Percentiles rank a stretch among this genome's conserved stretches.
Conservation (phyloP, 768 basidiomycete species). For the Rhodotorula babjevae region DNA sequence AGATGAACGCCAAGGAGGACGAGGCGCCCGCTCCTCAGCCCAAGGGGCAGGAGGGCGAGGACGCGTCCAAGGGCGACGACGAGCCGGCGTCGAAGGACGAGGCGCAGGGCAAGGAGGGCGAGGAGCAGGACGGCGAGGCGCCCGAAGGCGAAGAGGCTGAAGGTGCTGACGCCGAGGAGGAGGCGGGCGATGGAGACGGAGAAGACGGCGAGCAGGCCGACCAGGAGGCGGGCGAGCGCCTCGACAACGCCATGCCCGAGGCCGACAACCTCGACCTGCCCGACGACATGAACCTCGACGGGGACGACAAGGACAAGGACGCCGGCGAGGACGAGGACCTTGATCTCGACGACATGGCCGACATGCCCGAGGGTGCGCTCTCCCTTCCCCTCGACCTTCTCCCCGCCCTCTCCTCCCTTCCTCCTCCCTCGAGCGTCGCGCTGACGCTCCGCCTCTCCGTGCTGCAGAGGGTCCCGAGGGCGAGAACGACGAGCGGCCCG, state of each 20-base stretch:
- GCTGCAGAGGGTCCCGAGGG: conserved; percentile 44
- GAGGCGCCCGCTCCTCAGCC: conserved; percentile 49
- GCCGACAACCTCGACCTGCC: conserved; percentile 82
- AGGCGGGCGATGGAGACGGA: conserved; percentile 26
- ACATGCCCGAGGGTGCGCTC: conserved; percentile 38
- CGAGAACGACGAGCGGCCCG: conserved; percentile 45
- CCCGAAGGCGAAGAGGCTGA: conserved; percentile 37
- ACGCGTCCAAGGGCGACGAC: conserved; percentile 37
- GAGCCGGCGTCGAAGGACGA: conserved; percentile 40
- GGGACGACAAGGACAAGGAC: conserved; percentile 43
- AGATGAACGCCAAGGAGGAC: conserved; percentile 75
- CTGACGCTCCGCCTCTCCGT: not conserved
- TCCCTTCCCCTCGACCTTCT: not conserved
- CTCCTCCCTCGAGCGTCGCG: too few relatives aligned
- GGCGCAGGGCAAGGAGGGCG: conserved; percentile 43
- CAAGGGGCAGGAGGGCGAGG: conserved; percentile 41
- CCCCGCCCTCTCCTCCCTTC: not conserved
- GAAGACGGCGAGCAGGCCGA: conserved; percentile 52
- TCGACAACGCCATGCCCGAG: conserved; percentile 73
- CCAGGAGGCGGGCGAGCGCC: conserved; percentile 56
- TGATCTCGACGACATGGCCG: conserved; percentile 42
- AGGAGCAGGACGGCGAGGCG: conserved; percentile 34
- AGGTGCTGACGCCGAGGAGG: conserved; percentile 20
- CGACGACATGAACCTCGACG: conserved; percentile 67
- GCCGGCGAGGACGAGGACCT: conserved; percentile 44